phyloP scores from a whole-genome alignment of 495 filamentous ascomycete species.

The Margaritispora aquatica region DNA sequence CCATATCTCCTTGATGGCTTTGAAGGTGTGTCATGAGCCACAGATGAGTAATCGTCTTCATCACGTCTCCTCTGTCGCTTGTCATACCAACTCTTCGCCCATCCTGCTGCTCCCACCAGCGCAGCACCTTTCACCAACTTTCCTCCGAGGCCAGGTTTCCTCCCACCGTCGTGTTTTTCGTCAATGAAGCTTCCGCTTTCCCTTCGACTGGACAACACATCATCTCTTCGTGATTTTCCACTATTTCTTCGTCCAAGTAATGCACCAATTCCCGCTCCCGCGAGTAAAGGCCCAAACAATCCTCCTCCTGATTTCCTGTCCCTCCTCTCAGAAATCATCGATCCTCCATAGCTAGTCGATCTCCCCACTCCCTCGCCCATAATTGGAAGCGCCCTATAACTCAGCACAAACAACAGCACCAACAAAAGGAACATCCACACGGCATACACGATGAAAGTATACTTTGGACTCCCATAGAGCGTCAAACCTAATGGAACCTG shows the following conservation, averaged over 20 bases:
- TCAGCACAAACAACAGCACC: conserved; percentile 64
- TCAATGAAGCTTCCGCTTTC: conserved; percentile 46
- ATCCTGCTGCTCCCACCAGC: conserved; percentile 55
- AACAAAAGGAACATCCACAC: conserved; percentile 63
- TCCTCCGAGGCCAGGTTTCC: conserved; percentile 49
- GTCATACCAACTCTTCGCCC: conserved; percentile 60
- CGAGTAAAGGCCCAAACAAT: conserved; percentile 39
- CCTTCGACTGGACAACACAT: conserved; percentile 41
- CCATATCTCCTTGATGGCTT: conserved; percentile 24
- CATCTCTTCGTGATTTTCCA: conserved; percentile 30
- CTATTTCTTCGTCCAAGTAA: conserved; percentile 36
- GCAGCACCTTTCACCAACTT: conserved; percentile 62
- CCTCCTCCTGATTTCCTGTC: conserved; percentile 10
- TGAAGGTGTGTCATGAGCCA: conserved; percentile 45
- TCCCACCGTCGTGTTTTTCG: conserved; percentile 45
- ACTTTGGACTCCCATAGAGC: conserved; percentile 83
- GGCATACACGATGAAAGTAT: conserved; percentile 78
- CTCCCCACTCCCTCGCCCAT: conserved; percentile 20
- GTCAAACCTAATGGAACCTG: conserved; percentile 89
- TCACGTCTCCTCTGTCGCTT: conserved; percentile 47
- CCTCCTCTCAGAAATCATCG: conserved; percentile 23
- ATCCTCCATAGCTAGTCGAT: conserved; percentile 27
- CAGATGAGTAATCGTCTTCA: conserved; percentile 54
- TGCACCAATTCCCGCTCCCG: conserved; percentile 55
- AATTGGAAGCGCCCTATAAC: conserved; percentile 11